Percentiles rank a stretch among this genome's conserved stretches.
Evolutionary conservation across 352 stramenopile species (phyloP).

Genomic region (Porosira glacialis): DNA sequence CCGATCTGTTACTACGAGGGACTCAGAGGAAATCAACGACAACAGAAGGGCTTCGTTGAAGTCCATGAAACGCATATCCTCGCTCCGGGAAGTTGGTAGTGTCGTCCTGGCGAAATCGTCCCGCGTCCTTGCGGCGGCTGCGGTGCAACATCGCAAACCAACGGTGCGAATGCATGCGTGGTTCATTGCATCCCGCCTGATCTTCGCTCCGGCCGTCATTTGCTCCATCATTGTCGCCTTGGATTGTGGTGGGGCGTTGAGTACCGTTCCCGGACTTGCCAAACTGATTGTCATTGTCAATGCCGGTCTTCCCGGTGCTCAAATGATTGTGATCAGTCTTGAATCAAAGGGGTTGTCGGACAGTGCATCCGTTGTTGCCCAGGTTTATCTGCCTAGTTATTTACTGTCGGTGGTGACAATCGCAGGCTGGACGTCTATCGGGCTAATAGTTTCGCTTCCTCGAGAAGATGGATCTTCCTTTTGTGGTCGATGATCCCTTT

Average conservation of each 20-base stretch:
- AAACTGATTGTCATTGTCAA: conserved; percentile 73
- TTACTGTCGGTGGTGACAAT: conserved; percentile 60
- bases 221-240: conserved; percentile 52
- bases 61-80: conserved; percentile 27
- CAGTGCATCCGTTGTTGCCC: conserved; percentile 56
- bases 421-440: too few species aligned
- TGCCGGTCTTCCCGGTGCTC: conserved; percentile 52
- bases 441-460: too few species aligned
- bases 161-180: conserved; percentile 54
- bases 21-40: too few species aligned
- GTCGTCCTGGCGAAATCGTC: too few species aligned
- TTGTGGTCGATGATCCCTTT: too few species aligned
- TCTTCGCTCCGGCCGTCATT: conserved; percentile 57
- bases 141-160: conserved; percentile 27
- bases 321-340: conserved; percentile 66
- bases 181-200: conserved; percentile 55
- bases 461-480: too few species aligned
- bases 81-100: conserved; percentile 30
- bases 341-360: conserved; percentile 61
- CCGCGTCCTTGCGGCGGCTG: too few species aligned
- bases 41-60: too few species aligned
- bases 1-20: too few species aligned
- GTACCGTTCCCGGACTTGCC: conserved; percentile 45
- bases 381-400: conserved; percentile 69
- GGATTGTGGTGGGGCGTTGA: conserved; percentile 52